phyloP scores from a whole-genome alignment of 148 eudicot species.

The Diospyros lotus region DNA sequence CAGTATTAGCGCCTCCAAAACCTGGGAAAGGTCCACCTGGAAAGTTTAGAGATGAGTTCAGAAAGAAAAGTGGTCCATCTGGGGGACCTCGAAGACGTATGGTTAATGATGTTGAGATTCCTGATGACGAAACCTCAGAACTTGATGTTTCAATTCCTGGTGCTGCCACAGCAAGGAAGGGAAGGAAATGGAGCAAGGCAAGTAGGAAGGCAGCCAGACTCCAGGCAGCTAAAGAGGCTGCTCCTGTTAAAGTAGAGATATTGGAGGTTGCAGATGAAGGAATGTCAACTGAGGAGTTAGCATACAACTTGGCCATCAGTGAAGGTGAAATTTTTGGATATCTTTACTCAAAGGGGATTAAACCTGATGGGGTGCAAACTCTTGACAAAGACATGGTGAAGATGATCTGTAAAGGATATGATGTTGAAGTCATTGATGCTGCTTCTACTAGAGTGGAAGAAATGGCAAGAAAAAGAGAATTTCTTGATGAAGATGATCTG shows the following conservation, averaged over 20 bases:
- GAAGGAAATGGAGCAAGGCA: slow-evolving; percentile 90
- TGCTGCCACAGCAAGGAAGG: slow-evolving; percentile 53
- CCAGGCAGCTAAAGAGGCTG: slow-evolving; percentile 87
- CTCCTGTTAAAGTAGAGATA: slow-evolving; percentile 83
- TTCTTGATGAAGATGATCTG: slow-evolving; percentile 80
- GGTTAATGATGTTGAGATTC: slow-evolving; percentile 33
- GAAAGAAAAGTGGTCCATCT: slow-evolving; percentile 56
- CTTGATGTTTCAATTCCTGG: slow-evolving; percentile 66
- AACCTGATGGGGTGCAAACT: slow-evolving; percentile 74
- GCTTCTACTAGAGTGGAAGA: slow-evolving; percentile 56
- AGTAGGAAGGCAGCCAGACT: slow-evolving; percentile 91
- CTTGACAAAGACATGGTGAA: slow-evolving; percentile 87
- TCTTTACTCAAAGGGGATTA: slow-evolving; percentile 77
- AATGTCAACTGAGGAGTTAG: slow-evolving; percentile 80
- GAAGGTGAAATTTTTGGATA: slow-evolving; percentile 91
- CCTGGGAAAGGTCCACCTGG: slow-evolving; percentile 49
- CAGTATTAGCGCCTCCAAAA: slow-evolving; percentile 70
- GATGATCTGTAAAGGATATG: slow-evolving; percentile 81
- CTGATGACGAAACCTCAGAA: slow-evolving; percentile 70
- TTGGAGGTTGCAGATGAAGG: slow-evolving; percentile 90
- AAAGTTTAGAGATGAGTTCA: slow-evolving; percentile 60
- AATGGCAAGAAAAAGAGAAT: slow-evolving; percentile 85
- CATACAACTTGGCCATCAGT: slow-evolving; percentile 79
- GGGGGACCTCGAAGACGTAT: slow-evolving; percentile 66
- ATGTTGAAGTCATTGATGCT: slow-evolving; percentile 83